Evolutionary conservation across 163 green algal species (phyloP), one percentile per base, ranked within the genome.

Genomic region (Coccomyxa subellipsoidea): DNA sequence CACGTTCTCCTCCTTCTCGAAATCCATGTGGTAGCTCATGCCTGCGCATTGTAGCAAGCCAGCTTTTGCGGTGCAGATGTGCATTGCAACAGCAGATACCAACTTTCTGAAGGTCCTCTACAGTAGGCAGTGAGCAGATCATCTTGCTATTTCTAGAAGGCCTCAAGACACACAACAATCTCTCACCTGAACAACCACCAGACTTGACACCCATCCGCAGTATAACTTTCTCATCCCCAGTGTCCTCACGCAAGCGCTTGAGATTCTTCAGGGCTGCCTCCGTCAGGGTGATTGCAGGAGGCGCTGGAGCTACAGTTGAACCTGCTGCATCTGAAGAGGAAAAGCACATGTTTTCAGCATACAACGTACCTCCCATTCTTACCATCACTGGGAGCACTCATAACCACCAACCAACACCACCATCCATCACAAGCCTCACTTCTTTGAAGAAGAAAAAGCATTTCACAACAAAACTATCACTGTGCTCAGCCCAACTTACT

Each of bases 11-110:
- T 85, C 39, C 7, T 90, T 69, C 70, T 94, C 92, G 83, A 98
- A 98, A 66, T 98, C 93, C 94, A 98, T 97, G 1, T 87, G 72
- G 82, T 96, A 96, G 54, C 84, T 91, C 88, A 96, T 87, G 34
- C 92, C 9, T 53, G 66, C 70, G 40, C 8, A 8, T 12, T 25
- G 18, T 66, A 66, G 47, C 12, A 66, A 29, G n/a, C n/a, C n/a
- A n/a, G n/a, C n/a, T n/a, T n/a, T n/a, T n/a, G n/a, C n/a, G n/a
- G n/a, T n/a, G n/a, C n/a, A n/a, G n/a, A n/a, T n/a, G n/a, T n/a
- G n/a, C n/a, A n/a, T n/a, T n/a, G n/a, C n/a, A n/a, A n/a, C n/a
- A n/a, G n/a, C n/a, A n/a, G n/a, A n/a, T n/a, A n/a, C n/a, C n/a
- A n/a, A n/a, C n/a, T n/a, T n/a, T n/a, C n/a, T n/a, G n/a, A n/a